These are phyloP conservation scores for Epichloe hybrida DNA, from an alignment of 2,329 filamentous ascomycete species.

Conservation along the genomic window DNA sequence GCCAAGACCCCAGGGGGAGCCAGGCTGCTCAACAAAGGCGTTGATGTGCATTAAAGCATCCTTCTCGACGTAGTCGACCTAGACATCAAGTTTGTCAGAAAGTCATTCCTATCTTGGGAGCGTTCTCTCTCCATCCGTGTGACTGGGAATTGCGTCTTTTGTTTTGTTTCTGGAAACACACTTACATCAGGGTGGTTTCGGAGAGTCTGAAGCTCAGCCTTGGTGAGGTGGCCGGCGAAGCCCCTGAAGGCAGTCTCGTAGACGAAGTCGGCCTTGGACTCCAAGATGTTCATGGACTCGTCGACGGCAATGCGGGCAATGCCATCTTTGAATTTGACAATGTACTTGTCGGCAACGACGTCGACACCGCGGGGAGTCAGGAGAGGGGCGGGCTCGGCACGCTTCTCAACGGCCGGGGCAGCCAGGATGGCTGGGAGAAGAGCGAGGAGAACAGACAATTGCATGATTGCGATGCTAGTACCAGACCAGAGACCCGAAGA, in stretches of 20 bases:
- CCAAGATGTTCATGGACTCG: constrained; percentile 7
- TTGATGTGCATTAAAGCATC: constrained; percentile 18
- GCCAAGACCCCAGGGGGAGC: constrained; percentile 18
- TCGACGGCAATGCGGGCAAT: constrained; percentile 7
- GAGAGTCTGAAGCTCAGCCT: constrained; percentile 10
- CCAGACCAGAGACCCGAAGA: background rate
- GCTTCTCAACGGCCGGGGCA: constrained; percentile 10
- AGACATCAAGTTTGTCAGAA: too few relatives aligned
- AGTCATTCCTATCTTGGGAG: too few relatives aligned
- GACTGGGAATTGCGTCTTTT: too few relatives aligned
- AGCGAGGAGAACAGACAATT: constrained; percentile 12
- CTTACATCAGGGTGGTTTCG: constrained; percentile 13
- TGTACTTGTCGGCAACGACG: constrained; percentile 16
- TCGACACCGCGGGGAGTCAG: constrained; percentile 7
- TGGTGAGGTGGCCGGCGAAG: constrained; percentile 13
- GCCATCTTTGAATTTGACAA: constrained; percentile 17
- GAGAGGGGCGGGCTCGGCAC: constrained; percentile 15
- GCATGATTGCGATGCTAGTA: constrained; percentile 9
- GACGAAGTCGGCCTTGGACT: constrained; percentile 12
- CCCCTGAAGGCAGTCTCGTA: constrained; percentile 13
- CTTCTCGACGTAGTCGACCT: constrained; percentile 24
- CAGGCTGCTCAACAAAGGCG: constrained; percentile 8
- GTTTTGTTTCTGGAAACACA: background rate
- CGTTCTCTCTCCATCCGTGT: too few relatives aligned
- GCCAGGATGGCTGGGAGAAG: constrained; percentile 12